Conservation (phyloP, 2,329 filamentous ascomycete genomes). For the Fusarium sp. region DNA sequence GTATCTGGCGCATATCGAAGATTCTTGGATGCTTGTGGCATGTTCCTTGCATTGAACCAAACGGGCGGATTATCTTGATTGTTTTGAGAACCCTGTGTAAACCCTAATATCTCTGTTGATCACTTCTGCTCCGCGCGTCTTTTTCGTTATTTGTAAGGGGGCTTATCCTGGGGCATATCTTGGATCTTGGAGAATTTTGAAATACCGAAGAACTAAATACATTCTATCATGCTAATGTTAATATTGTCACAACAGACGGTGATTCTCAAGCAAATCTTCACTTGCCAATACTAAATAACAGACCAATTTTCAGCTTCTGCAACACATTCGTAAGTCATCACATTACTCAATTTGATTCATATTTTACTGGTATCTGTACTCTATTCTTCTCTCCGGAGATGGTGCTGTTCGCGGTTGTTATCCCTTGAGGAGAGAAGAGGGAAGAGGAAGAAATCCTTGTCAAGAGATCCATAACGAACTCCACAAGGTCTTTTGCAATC, state of each 20-base stretch:
- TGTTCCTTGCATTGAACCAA: constrained; percentile 4
- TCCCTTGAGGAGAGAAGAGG: background rate
- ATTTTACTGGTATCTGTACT: background rate
- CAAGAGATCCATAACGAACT: background rate
- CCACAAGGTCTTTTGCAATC: background rate
- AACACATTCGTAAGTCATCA: constrained; percentile 10
- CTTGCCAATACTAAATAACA: no score
- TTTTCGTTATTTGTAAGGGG: constrained; percentile 7
- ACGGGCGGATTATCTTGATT: constrained; percentile 1
- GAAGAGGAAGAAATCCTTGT: constrained; percentile 23
- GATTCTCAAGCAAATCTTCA: no score
- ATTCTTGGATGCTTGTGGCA: background rate
- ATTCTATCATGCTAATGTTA: no score
- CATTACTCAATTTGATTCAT: background rate
- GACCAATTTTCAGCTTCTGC: background rate
- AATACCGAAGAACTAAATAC: no score
- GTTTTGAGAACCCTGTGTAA: background rate
- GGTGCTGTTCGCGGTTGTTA: background rate
- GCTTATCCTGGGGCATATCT: no score
- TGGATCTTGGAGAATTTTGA: no score
- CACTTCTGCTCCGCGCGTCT: background rate
- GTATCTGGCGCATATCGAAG: background rate
- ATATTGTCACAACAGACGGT: background rate
- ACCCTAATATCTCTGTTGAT: constrained; percentile 11
- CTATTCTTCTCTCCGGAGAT: background rate